Evolutionary conservation across 2,329 filamentous ascomycete genomes (phyloP), one percentile per base, ranked within the genome.

Genomic region (Gnomoniopsis sp.): DNA sequence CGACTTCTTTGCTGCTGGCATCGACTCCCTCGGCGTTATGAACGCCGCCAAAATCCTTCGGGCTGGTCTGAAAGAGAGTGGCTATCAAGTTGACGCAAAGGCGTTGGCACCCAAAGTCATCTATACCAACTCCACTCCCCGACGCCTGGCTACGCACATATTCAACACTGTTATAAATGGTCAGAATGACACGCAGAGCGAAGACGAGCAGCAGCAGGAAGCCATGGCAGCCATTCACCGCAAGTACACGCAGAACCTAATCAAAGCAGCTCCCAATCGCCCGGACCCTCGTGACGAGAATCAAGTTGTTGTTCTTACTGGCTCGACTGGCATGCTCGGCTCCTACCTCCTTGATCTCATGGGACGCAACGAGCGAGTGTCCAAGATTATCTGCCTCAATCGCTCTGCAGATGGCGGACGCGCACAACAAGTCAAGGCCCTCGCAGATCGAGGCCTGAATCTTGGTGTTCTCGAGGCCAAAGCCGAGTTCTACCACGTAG

Each of bases 401-500:
- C 70, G 79, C 36, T 68, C 69, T 11, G 68, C 70, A 2, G 75
- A 79, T 14, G 74, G 74, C 1, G 74, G 72, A 0, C 60, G 53
- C 11, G 26, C 65, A n/a, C 73, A 74, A 2, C 78, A 81, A 58
- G 65, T 64, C 6, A 62, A 65, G n/a, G 65, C 66, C 14, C 71
- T 70, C 59, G 62, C 64, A 1, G 67, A 70, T 0, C 76, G 78
- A 12, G 75, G 75, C 1, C 70, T 78, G 3, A 52, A 61, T 33
- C 19, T 53, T 12, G 57, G 61, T 1, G 60, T 64, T 0, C 59
- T 72, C 38, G 72, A 69, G 51, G 63, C 67, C 10, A 76, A 73
- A 67, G 70, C 77, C 3, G 72, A 78, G 46, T 79, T 83, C 26
- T 64, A 79, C 11, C 72, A 77, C 33, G 75, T 73, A 1, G 79